A percentile compares a stretch with the other conserved stretches of the same genome.
phyloP scores from a whole-genome alignment of 331 rosid species.

The Arachis monticola region DNA sequence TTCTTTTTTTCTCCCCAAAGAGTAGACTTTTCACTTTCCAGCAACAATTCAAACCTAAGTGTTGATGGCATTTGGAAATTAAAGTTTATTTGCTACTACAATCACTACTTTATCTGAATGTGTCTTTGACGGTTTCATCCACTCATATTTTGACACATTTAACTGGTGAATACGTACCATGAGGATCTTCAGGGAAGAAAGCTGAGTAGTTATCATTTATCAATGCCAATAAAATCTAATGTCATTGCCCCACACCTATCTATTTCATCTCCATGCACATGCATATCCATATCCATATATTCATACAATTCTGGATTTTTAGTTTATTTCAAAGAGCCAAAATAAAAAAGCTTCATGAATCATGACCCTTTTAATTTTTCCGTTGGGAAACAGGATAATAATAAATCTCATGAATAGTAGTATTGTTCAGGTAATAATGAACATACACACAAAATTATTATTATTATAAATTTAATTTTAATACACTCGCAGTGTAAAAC shows the following conservation, averaged over 20 bases:
- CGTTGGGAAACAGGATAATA: not conserved
- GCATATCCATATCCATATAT: slow-evolving; percentile 30
- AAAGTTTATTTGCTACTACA: too few species aligned
- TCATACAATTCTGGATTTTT: slow-evolving; percentile 41
- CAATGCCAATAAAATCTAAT: slow-evolving; percentile 45
- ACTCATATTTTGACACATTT: slow-evolving; percentile 26
- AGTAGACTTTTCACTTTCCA: too few species aligned
- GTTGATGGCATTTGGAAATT: too few species aligned
- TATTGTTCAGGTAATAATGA: not conserved
- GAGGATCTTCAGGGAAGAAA: slow-evolving; percentile 40
- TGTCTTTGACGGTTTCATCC: not conserved
- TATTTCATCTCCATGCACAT: slow-evolving; percentile 48
- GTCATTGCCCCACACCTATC: slow-evolving; percentile 46
- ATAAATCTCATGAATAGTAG: too few species aligned
- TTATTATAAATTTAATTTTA: too few species aligned
- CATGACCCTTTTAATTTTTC: slow-evolving; percentile 40
- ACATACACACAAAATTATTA: too few species aligned
- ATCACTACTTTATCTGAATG: not conserved
- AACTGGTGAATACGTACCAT: slow-evolving; percentile 20
- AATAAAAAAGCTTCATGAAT: slow-evolving; percentile 44
- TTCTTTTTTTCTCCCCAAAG: too few species aligned
- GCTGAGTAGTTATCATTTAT: slow-evolving; percentile 38
- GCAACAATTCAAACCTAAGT: too few species aligned
- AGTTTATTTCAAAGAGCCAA: slow-evolving; percentile 12
- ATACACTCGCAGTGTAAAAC: too few species aligned